phyloP scores from a whole-genome alignment of 2,329 filamentous ascomycete species.

The Fusarium verrucosum region DNA sequence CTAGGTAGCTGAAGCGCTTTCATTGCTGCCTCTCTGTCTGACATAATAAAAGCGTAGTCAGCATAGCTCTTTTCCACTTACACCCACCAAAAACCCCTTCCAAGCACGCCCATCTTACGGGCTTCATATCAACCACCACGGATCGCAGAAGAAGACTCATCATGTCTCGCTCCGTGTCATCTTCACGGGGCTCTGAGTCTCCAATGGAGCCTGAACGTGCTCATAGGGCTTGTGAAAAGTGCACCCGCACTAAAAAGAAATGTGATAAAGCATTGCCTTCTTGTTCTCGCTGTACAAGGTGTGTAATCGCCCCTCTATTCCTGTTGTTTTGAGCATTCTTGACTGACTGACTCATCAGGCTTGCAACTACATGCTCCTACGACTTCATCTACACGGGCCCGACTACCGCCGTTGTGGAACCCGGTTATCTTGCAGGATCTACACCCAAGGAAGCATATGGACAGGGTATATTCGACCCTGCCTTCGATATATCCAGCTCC shows the following conservation, averaged over 20 bases:
- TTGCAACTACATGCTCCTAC: constrained; percentile 49
- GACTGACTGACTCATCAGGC: constrained; percentile 23
- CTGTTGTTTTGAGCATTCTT: neutral
- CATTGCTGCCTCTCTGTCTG: constrained; percentile 12
- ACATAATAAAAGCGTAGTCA: constrained; percentile 26
- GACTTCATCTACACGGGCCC: constrained; percentile 52
- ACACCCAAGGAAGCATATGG: constrained; percentile 38
- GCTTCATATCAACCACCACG: constrained; percentile 30
- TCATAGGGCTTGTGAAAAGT: constrained; percentile 51
- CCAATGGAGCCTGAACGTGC: constrained; percentile 48
- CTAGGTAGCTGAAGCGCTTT: constrained; percentile 14
- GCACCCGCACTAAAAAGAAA: constrained; percentile 52
- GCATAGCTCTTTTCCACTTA: constrained; percentile 14
- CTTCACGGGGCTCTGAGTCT: constrained; percentile 45
- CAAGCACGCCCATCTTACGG: constrained; percentile 11
- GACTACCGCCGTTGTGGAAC: constrained; percentile 47
- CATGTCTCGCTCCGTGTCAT: constrained; percentile 43
- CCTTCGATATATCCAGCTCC: constrained; percentile 49
- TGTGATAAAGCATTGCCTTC: constrained; percentile 51
- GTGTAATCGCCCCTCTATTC: constrained; percentile 6
- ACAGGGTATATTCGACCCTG: constrained; percentile 45
- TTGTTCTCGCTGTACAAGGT: constrained; percentile 51
- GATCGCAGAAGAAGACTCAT: constrained; percentile 33
- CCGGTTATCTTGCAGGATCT: constrained; percentile 41
- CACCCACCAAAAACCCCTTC: constrained; percentile 3